Evolutionary conservation across 148 eudicot species (phyloP).

Genomic region (Rhododendron ferrugineum): DNA sequence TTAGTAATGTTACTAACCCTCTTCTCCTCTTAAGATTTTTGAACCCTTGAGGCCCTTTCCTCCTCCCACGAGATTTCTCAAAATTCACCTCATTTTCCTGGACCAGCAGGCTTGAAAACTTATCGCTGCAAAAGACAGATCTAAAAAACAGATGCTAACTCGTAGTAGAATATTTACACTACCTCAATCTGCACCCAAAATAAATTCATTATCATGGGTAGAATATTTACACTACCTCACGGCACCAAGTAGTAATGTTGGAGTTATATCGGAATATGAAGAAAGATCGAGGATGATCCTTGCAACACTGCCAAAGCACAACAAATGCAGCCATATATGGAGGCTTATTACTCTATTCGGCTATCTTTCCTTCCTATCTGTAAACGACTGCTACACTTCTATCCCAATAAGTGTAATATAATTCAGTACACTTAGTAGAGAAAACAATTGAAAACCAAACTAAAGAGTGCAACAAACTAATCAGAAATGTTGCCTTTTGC

Average conservation of each 20-base stretch:
- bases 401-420: neutral
- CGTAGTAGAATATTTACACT: neutral
- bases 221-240: too few species aligned
- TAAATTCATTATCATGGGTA: neutral
- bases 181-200: neutral
- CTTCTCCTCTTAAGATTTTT: neutral
- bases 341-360: neutral
- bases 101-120: neutral
- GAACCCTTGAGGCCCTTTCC: neutral
- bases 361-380: neutral
- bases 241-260: neutral
- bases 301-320: neutral
- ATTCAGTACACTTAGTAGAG: neutral
- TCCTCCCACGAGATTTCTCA: neutral
- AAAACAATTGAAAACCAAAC: neutral
- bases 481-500: slow-evolving; percentile 24
- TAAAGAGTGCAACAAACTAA: slow-evolving; percentile 7
- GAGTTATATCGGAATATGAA: neutral
- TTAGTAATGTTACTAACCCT: neutral
- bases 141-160: neutral
- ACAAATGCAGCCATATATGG: neutral
- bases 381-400: neutral
- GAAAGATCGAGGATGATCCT: neutral
- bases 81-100: neutral
- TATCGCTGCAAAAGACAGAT: too few species aligned